Conservation (phyloP, 306 rosid species). For the Morella rubra region DNA sequence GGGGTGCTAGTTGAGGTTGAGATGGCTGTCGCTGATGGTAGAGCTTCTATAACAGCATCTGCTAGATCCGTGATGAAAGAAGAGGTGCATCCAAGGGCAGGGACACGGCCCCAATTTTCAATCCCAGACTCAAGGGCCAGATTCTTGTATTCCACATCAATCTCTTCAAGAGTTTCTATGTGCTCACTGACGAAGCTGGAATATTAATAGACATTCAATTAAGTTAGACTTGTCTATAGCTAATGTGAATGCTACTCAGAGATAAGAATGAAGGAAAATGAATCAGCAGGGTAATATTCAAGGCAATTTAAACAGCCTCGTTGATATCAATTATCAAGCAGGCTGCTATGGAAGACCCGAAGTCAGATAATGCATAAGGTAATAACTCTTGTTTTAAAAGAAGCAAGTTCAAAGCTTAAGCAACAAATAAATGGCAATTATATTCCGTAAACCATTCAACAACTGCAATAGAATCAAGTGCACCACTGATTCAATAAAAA, state of each 20-base stretch:
- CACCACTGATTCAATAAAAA: neutral
- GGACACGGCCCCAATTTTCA: constrained; percentile 96
- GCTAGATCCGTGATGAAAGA: constrained; percentile 87
- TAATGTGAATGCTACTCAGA: neutral
- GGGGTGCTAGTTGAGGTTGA: constrained; percentile 43
- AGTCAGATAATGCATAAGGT: neutral
- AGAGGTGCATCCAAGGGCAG: constrained; percentile 84
- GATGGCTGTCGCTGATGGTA: constrained; percentile 76
- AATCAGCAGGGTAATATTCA: neutral
- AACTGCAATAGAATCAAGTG: neutral
- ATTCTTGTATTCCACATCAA: constrained; percentile 92
- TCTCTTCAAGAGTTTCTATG: constrained; percentile 97
- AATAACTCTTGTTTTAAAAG: neutral
- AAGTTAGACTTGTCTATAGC: neutral
- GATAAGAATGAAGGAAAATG: neutral
- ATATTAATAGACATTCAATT: constrained; percentile 6
- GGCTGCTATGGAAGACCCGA: neutral
- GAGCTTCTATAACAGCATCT: constrained; percentile 91
- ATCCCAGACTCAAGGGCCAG: constrained; percentile 94
- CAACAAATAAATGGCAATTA: neutral
- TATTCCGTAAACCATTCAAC: neutral
- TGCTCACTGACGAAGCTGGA: constrained; percentile 98
- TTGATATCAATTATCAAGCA: neutral
- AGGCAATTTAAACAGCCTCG: neutral
- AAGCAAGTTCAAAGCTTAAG: neutral